Percentiles rank a stretch among this genome's conserved stretches.
These are phyloP conservation scores for Elymus sibiricus DNA, from an alignment of 176 grass and related monocot genomes.

Conservation along the genomic window DNA sequence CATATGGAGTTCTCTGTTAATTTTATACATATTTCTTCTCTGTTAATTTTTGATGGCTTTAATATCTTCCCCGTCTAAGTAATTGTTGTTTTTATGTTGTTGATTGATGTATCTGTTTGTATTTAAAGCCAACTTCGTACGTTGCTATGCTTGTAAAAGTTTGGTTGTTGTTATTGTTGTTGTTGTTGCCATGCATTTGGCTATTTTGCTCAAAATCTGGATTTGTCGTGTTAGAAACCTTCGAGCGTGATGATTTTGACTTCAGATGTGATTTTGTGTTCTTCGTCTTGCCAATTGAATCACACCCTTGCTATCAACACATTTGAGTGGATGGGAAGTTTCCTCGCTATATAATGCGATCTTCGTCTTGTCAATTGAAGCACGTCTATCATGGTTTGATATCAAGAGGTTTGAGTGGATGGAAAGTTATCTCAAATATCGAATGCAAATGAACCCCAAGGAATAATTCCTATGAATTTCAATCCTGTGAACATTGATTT, in stretches of 20 bases:
- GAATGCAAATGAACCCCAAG: no score
- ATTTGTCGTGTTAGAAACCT: not conserved
- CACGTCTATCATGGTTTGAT: no score
- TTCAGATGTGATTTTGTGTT: not conserved
- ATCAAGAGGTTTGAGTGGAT: no score
- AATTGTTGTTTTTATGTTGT: not conserved
- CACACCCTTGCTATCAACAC: no score
- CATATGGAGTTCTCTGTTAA: not conserved
- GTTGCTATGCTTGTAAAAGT: not conserved
- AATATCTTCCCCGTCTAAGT: not conserved
- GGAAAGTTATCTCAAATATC: no score
- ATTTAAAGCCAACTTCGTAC: not conserved
- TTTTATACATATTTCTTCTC: not conserved
- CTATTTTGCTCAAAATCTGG: not conserved
- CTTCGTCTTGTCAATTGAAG: no score
- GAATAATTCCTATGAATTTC: no score
- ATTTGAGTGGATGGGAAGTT: no score
- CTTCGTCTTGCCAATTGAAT: no score
- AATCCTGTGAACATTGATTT: no score
- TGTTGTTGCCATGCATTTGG: not conserved
- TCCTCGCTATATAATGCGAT: no score
- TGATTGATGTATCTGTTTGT: not conserved
- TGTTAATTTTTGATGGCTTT: not conserved
- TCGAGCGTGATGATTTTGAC: not conserved
- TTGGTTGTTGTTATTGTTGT: not conserved